Base-by-base conservation (phyloP, 441 rosid species). In the Eruca vesicaria region DNA sequence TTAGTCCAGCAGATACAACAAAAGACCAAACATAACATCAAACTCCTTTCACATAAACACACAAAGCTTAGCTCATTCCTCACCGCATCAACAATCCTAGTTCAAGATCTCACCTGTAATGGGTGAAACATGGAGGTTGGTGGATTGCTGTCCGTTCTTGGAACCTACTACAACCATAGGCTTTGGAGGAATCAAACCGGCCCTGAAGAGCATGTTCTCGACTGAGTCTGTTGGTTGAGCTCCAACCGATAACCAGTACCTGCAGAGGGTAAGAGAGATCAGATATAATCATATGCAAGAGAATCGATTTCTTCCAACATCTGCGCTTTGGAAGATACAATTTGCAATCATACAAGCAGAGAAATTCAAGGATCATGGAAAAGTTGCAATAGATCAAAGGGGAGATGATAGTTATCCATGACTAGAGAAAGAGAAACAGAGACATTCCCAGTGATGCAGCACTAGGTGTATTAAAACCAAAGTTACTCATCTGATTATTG, bases 201-300 rank as follows among this genome's bases (percentile, higher is more conserved):
- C 86, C 77, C 96, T 86, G 86, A 90, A 92, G 56, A 94, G 97
- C 69, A 94, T 82, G 55, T 79, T 82, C 48, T 92, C 89, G 45
- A 92, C 96, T 0, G 97, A 84, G 20, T 94, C 95, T 9, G 97
- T 89, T 63, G 98, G 91, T 77, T 89, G 98, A 63, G 98, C 98
- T 72, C 98, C 98, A 58, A 94, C 98, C 0, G 98, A 92, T 63
- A 92, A 71, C 98, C 98, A 94, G 78, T 94, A 94, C 88, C 98
- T 94, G 72, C 56, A 82, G 26, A 7, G 28, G 28, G 12, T 1
- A 57, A n/a, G n/a, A 66, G 53, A 57, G 28, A 45, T 48, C 55
- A 59, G 50, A 58, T 9, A 59, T n/a, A n/a, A n/a, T n/a, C n/a
- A 28, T 16, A 28, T 41, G 58, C 2, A 63, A 5, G 28, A 20